Base-by-base conservation (phyloP, 352 stramenopile species). In the Phytophthora macrochlamydospora region DNA sequence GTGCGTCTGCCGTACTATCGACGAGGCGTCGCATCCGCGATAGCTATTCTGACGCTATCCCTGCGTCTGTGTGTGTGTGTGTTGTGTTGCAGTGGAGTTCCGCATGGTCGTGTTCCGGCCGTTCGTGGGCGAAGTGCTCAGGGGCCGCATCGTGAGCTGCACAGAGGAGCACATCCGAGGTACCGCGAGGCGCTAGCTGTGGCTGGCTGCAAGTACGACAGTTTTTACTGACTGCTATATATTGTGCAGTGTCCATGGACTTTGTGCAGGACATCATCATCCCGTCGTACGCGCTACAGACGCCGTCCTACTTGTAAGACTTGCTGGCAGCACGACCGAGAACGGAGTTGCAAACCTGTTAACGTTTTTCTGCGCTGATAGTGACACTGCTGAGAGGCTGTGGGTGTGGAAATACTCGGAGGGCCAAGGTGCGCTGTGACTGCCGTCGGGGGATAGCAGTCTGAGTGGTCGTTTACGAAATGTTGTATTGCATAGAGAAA, bases 251-350 rank as follows among this genome's bases (percentile, higher is more conserved):
- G n/a, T 92, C 85, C 11, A 95, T 95, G 83, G 87, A 95, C 63
- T 95, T 95, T 75, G 83, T 95, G 57, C 87, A 95, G 75, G 87
- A 95, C 67, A 95, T 95, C 51, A 92, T 94, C 67, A 95, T 95
- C 58, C 87, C 87, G 46, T 93, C 84, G 30, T 95, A 95, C 66
- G 87, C 87, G 43, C 79, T 95, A 57, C 87, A 95, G 81, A 93
- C 85, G 40, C 87, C 87, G 50, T 95, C 87, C 29, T 94, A 94
- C 71, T 95, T 94, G 86, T 91, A 76, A 58, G 75, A 64, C 24
- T 29, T 29, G 18, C 43, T 29, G 43, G 43, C 18, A n/a, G 43
- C 12, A 5, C 9, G 35, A 40, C 6, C 9, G 35, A 24, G 18
- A 24, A 24, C 18, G 38, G 4, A 24, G 38, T 45, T 45, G 8